Percentiles rank a stretch among this genome's conserved stretches.
These are phyloP conservation scores for Tuber microsphaerosporum DNA, from an alignment of 495 filamentous ascomycete species.

Conservation along the genomic window DNA sequence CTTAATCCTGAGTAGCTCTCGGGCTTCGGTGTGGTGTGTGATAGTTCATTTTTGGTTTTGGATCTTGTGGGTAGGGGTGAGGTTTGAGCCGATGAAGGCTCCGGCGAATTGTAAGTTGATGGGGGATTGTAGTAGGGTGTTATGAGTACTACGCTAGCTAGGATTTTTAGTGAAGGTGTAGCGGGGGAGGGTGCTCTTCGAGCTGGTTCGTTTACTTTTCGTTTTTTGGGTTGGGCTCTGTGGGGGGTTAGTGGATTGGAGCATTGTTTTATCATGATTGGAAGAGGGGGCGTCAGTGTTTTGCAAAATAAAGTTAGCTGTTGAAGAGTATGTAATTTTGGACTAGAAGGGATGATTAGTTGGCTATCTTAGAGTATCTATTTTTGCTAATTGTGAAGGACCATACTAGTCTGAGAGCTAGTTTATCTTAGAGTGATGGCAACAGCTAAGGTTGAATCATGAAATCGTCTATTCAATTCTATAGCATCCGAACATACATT, in stretches of 20 bases:
- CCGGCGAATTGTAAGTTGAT: too few relatives aligned
- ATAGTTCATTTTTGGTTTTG: neutral
- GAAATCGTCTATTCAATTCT: too few relatives aligned
- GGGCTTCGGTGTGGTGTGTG: neutral
- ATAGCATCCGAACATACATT: too few relatives aligned
- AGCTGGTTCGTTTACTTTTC: neutral
- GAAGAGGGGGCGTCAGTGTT: neutral
- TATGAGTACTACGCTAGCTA: neutral
- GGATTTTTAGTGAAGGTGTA: neutral
- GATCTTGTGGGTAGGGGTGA: neutral
- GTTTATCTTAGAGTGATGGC: too few relatives aligned
- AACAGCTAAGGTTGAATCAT: too few relatives aligned
- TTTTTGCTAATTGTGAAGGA: neutral
- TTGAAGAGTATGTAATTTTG: neutral
- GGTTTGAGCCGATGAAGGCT: neutral
- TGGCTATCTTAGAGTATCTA: neutral
- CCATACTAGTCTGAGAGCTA: neutral
- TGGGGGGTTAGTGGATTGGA: neutral
- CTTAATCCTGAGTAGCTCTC: neutral
- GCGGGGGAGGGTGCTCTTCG: neutral
- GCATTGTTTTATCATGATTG: neutral
- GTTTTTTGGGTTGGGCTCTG: neutral
- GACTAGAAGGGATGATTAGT: neutral
- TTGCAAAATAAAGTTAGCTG: neutral
- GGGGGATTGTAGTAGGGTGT: neutral